phyloP scores from a whole-genome alignment of 208 protist species.

The Blastocrithidia nonstop region DNA sequence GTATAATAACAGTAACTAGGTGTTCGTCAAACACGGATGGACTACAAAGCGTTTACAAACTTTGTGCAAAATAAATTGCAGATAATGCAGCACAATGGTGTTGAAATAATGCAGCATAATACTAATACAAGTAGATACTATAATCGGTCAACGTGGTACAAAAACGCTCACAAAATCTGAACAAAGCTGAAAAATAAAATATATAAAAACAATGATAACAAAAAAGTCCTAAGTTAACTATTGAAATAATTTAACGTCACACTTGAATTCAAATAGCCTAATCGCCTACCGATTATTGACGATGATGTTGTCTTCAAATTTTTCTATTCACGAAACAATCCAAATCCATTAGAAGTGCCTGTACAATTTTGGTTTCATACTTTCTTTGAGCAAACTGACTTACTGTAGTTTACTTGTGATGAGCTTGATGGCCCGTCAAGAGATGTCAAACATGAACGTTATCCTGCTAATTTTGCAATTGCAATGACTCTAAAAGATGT shows the following conservation, averaged over 20 bases:
- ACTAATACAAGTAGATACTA: neutral
- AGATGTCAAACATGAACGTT: constrained; percentile 42
- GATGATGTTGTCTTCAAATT: constrained; percentile 53
- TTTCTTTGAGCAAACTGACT: constrained; percentile 17
- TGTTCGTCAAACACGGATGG: neutral
- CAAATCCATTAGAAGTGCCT: constrained; percentile 37
- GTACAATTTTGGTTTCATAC: constrained; percentile 75
- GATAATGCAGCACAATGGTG: no score
- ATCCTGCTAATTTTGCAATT: constrained; percentile 42
- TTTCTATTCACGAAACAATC: constrained; percentile 48
- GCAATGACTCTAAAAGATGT: constrained; percentile 19
- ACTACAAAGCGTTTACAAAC: constrained; percentile 7
- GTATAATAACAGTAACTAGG: neutral
- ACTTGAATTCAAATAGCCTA: constrained; percentile 16
- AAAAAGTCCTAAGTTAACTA: no score
- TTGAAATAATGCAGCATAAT: no score
- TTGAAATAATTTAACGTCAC: constrained; percentile 6
- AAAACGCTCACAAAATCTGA: no score
- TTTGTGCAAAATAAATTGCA: neutral
- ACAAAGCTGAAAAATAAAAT: no score
- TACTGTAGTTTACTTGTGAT: constrained; percentile 11
- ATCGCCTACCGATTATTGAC: constrained; percentile 29
- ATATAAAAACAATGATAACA: no score
- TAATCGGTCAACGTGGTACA: no score
- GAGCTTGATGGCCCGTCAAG: constrained; percentile 60